Conservation (phyloP, 2,329 filamentous ascomycete species). For the Pseudogymnoascus sp. region DNA sequence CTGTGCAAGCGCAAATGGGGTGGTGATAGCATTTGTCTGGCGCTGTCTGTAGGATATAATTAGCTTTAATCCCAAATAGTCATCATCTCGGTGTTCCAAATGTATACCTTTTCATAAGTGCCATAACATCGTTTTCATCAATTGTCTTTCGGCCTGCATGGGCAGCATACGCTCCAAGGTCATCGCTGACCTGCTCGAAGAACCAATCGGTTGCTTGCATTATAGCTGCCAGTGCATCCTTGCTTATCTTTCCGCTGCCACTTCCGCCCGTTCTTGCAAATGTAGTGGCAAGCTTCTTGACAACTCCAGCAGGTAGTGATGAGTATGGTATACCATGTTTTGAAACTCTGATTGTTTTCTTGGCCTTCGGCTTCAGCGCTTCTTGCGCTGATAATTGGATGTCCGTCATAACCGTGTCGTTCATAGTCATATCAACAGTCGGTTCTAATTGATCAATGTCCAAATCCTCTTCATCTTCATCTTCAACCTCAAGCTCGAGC, state of each 20-base stretch:
- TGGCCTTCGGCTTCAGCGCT: slow-evolving; percentile 29
- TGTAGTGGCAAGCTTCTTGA: slow-evolving; percentile 67
- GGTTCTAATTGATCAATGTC: slow-evolving; percentile 5
- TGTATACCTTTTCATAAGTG: slow-evolving; percentile 73
- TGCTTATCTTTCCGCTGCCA: slow-evolving; percentile 62
- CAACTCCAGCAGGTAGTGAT: slow-evolving; percentile 63
- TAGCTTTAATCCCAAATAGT: slow-evolving; percentile 18
- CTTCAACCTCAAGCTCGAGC: slow-evolving; percentile 25
- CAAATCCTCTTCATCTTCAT: slow-evolving; percentile 25
- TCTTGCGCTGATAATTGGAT: neutral
- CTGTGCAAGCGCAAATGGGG: slow-evolving; percentile 78
- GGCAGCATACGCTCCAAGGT: slow-evolving; percentile 70
- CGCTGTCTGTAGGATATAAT: slow-evolving; percentile 60
- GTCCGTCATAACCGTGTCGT: slow-evolving; percentile 19
- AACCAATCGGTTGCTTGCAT: slow-evolving; percentile 84
- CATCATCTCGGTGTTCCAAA: neutral
- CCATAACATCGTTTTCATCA: slow-evolving; percentile 75
- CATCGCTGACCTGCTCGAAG: slow-evolving; percentile 80
- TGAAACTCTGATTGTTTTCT: slow-evolving; percentile 55
- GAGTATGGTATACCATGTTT: slow-evolving; percentile 70
- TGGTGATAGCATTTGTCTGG: slow-evolving; percentile 63
- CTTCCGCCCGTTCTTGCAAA: slow-evolving; percentile 62
- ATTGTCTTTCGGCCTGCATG: slow-evolving; percentile 81
- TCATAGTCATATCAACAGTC: slow-evolving; percentile 16
- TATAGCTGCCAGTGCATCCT: slow-evolving; percentile 68